Conservation (phyloP, 805 yeast genomes). For the Komagataella pastoris region DNA sequence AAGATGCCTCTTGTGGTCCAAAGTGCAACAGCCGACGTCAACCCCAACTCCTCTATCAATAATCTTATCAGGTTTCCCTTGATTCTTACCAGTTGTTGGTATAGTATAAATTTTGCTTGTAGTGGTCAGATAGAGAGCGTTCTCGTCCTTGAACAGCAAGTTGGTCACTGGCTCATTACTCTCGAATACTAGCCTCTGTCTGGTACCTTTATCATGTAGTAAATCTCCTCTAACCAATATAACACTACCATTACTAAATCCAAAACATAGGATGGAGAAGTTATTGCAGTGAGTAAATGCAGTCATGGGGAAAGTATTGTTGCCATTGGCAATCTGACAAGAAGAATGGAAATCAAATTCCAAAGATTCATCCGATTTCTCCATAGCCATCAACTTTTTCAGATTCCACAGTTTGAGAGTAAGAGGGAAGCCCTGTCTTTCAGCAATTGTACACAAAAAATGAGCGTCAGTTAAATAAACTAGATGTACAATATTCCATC, state of each 20-base stretch:
- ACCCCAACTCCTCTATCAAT: conserved; percentile 35
- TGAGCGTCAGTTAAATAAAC: conserved; percentile 31
- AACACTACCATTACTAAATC: conserved; percentile 77
- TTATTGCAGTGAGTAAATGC: conserved; percentile 40
- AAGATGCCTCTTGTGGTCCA: conserved; percentile 21
- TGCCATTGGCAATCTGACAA: conserved; percentile 54
- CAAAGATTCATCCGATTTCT: conserved; percentile 13
- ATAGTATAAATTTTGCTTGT: conserved; percentile 60
- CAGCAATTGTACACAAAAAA: conserved; percentile 60
- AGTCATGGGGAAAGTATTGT: conserved; percentile 69
- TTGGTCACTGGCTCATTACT: conserved; percentile 74
- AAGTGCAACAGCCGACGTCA: conserved; percentile 32
- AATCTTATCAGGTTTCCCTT: conserved; percentile 40
- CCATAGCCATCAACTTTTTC: conserved; percentile 26
- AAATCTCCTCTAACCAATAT: conserved; percentile 79
- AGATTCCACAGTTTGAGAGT: conserved; percentile 65
- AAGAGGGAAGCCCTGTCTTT: conserved; percentile 57
- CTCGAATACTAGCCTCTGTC: conserved; percentile 71
- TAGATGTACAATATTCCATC: conserved; percentile 49
- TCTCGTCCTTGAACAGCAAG: conserved; percentile 41
- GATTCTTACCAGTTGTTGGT: conserved; percentile 67
- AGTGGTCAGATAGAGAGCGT: conserved; percentile 58
- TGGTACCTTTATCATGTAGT: conserved; percentile 76
- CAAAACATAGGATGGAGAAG: conserved; percentile 57
- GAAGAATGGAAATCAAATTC: conserved; percentile 40